A percentile compares a stretch with the other conserved stretches of the same genome.
phyloP scores from a whole-genome alignment of 192 early-diverging fungal genomes.

The Backusella sp. region DNA sequence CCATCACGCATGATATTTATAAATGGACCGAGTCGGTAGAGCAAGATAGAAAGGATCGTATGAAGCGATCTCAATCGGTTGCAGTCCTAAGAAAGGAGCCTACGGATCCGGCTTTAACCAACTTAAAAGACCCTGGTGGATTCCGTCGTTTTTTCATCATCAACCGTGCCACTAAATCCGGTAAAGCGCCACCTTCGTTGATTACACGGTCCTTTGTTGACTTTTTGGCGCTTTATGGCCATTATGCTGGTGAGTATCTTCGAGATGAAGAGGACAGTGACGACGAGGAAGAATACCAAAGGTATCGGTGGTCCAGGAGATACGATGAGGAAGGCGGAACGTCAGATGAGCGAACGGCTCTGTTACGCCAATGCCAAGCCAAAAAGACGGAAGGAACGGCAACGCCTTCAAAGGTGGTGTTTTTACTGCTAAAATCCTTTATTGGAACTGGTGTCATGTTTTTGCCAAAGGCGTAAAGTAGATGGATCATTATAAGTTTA shows the following conservation, averaged over 20 bases:
- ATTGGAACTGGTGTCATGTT: slow-evolving; percentile 44
- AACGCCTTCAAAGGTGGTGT: slow-evolving; percentile 70
- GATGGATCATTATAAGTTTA: not conserved
- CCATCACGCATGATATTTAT: slow-evolving; percentile 84
- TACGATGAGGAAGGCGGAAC: not conserved
- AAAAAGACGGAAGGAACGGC: slow-evolving; percentile 48
- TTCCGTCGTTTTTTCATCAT: slow-evolving; percentile 86
- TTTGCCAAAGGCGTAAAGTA: slow-evolving; percentile 27
- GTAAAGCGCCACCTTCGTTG: slow-evolving; percentile 69
- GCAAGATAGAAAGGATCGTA: slow-evolving; percentile 30
- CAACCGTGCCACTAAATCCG: slow-evolving; percentile 65
- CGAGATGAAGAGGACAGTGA: slow-evolving; percentile 41
- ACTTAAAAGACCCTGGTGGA: slow-evolving; percentile 78
- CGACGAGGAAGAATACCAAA: not conserved
- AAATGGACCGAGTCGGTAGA: slow-evolving; percentile 79
- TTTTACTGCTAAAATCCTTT: slow-evolving; percentile 79
- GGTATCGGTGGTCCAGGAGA: not conserved
- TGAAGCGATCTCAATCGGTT: slow-evolving; percentile 26
- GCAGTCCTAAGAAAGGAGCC: slow-evolving; percentile 5
- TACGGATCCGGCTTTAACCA: slow-evolving; percentile 2
- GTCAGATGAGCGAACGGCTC: slow-evolving; percentile 21
- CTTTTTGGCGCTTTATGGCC: slow-evolving; percentile 89
- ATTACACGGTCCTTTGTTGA: slow-evolving; percentile 91
- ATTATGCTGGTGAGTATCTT: slow-evolving; percentile 91
- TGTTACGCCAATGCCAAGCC: slow-evolving; percentile 13